Conservation (phyloP, 176 grass and related monocot genomes). For the Rhynchospora breviuscula region DNA sequence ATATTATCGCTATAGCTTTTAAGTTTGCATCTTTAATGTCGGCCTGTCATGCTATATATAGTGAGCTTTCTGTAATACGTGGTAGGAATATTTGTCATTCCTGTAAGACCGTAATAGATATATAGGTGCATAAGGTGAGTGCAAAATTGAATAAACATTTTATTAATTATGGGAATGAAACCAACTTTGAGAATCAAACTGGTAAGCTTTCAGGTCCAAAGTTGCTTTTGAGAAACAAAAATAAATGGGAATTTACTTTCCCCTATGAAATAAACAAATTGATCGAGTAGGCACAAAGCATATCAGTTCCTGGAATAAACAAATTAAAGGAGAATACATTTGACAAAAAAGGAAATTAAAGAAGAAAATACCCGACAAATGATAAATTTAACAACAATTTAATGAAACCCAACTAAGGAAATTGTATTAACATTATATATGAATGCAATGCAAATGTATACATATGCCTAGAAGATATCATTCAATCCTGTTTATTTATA, state of each 20-base stretch:
- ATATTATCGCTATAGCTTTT: background rate
- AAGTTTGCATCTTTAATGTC: too few relatives aligned
- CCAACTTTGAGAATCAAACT: background rate
- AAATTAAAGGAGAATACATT: background rate
- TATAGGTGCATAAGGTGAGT: background rate
- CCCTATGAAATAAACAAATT: too few relatives aligned
- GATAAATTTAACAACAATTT: background rate
- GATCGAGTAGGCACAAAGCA: background rate
- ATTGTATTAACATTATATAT: background rate
- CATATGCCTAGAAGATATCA: background rate
- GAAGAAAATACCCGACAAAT: background rate
- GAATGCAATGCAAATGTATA: background rate
- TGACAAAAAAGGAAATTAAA: background rate
- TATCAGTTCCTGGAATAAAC: background rate
- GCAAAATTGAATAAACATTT: background rate
- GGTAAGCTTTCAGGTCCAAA: background rate
- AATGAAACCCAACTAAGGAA: background rate
- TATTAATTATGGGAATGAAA: too few relatives aligned
- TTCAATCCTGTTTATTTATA: too few relatives aligned
- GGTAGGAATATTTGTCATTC: too few relatives aligned
- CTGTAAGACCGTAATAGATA: too few relatives aligned
- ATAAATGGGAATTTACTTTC: slow-evolving; percentile 5
- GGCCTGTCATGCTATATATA: too few relatives aligned
- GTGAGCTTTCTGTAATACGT: too few relatives aligned
- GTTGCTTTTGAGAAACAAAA: slow-evolving; percentile 13